A percentile compares a stretch with the other conserved stretches of the same genome.
These are phyloP conservation scores for Phaeosphaeriaceae sp. DNA, from an alignment of 2,329 filamentous ascomycete genomes.

Conservation along the genomic window DNA sequence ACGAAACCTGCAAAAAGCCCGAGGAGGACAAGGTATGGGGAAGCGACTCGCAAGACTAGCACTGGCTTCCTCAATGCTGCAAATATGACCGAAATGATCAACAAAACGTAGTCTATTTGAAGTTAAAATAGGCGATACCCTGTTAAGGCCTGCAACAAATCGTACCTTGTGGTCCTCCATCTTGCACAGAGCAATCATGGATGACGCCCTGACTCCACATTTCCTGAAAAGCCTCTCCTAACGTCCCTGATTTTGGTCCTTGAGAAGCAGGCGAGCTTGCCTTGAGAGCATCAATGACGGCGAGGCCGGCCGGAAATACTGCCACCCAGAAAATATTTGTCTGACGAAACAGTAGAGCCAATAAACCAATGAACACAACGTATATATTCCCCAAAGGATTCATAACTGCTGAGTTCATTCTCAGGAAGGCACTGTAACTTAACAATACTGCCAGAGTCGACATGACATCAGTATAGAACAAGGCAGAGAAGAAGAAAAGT, in stretches of 20 bases:
- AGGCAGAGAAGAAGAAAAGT: slow-evolving; percentile 91
- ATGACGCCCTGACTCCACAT: slow-evolving; percentile 33
- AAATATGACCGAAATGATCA: slow-evolving; percentile 66
- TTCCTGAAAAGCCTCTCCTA: slow-evolving; percentile 10
- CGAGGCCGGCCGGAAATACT: slow-evolving; percentile 70
- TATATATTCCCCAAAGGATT: slow-evolving; percentile 17
- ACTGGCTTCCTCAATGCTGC: slow-evolving; percentile 58
- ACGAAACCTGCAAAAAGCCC: slow-evolving; percentile 76
- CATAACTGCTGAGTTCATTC: slow-evolving; percentile 20
- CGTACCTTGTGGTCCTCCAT: slow-evolving; percentile 34
- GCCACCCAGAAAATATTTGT: slow-evolving; percentile 98
- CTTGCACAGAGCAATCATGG: slow-evolving; percentile 28
- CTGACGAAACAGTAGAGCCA: slow-evolving; percentile 80
- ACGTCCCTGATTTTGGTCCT: not conserved
- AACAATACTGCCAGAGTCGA: slow-evolving; percentile 78
- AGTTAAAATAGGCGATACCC: slow-evolving; percentile 4
- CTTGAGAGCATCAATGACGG: slow-evolving; percentile 39
- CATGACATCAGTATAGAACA: slow-evolving; percentile 94
- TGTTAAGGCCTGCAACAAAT: not conserved
- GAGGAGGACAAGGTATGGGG: slow-evolving; percentile 68
- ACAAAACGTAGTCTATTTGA: slow-evolving; percentile 30
- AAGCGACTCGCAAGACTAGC: slow-evolving; percentile 47
- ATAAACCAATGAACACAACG: slow-evolving; percentile 63
- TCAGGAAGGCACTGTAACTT: slow-evolving; percentile 64
- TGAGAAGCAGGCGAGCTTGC: slow-evolving; percentile 4